Conservation (phyloP, 2,329 filamentous ascomycete species). For the Penicillium expansum region DNA sequence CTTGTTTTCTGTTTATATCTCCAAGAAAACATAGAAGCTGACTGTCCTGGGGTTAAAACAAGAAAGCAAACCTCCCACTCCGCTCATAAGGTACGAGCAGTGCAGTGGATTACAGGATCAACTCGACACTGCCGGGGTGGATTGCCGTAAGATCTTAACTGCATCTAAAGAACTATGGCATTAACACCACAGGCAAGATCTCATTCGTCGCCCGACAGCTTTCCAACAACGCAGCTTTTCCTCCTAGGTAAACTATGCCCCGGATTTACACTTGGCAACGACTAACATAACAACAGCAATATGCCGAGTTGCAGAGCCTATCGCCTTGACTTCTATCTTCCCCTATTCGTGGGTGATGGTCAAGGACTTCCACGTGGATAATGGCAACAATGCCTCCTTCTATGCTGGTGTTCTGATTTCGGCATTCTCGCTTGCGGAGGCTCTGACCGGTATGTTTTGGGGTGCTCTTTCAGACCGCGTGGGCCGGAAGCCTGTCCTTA, state of each 20-base stretch:
- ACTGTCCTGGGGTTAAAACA: not conserved
- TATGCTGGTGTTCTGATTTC: slow-evolving; percentile 87
- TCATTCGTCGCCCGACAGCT: slow-evolving; percentile 63
- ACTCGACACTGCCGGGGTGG: slow-evolving; percentile 21
- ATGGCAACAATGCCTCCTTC: slow-evolving; percentile 73
- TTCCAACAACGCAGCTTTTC: slow-evolving; percentile 79
- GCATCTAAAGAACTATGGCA: slow-evolving; percentile 53
- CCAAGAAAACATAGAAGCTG: not conserved
- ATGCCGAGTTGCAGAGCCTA: slow-evolving; percentile 87
- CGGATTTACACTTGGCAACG: not conserved
- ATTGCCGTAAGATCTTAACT: slow-evolving; percentile 53
- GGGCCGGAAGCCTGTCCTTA: slow-evolving; percentile 79
- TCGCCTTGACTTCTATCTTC: slow-evolving; percentile 89
- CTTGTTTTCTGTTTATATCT: not conserved
- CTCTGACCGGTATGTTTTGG: slow-evolving; percentile 84
- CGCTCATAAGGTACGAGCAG: not conserved
- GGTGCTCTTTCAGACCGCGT: slow-evolving; percentile 76
- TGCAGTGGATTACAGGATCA: not conserved
- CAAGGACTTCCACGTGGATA: slow-evolving; percentile 70
- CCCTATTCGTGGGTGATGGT: slow-evolving; percentile 87
- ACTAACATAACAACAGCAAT: slow-evolving; percentile 59
- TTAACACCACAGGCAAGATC: slow-evolving; percentile 58
- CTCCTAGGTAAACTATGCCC: slow-evolving; percentile 65
- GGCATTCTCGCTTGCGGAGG: slow-evolving; percentile 78
- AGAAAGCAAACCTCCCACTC: not conserved